Evolutionary conservation across 352 stramenopile species (phyloP).

Genomic region (Globisporangium alternatum): DNA sequence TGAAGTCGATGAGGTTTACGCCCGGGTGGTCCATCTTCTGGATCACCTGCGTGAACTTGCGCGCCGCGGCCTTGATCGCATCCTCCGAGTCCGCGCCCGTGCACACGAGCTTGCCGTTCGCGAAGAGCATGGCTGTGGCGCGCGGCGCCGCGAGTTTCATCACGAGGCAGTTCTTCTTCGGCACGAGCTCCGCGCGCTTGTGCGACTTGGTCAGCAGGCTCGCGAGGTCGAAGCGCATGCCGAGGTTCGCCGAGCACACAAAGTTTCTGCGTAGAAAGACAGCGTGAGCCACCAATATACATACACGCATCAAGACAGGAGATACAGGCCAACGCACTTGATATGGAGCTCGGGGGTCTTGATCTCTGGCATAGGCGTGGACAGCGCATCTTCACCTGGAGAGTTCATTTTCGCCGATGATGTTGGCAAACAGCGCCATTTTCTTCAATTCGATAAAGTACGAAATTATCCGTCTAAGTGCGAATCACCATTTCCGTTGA

Average conservation of each 20-base stretch:
- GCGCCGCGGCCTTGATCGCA: conserved; percentile 67
- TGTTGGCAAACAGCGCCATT: background rate
- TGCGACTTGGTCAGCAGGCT: conserved; percentile 75
- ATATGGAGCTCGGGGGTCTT: conserved; percentile 44
- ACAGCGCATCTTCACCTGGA: conserved; percentile 3
- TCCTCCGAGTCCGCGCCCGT: conserved; percentile 73
- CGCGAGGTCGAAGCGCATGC: conserved; percentile 77
- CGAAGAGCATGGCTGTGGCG: conserved; percentile 81
- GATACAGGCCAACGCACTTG: conserved; percentile 38
- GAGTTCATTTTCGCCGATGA: conserved; percentile 4
- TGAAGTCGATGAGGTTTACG: conserved; percentile 87
- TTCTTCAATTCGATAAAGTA: conserved; percentile 8
- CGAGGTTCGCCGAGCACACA: conserved; percentile 77
- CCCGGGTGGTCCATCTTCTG: conserved; percentile 84
- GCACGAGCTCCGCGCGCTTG: conserved; percentile 66
- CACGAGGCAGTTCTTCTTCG: conserved; percentile 86
- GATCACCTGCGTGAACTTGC: conserved; percentile 81
- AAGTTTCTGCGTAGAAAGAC: conserved; percentile 44
- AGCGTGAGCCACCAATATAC: background rate
- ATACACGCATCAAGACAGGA: background rate
- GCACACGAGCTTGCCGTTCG: conserved; percentile 82
- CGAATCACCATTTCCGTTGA: conserved; percentile 4
- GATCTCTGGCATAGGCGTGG: conserved; percentile 8
- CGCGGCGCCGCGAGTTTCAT: conserved; percentile 75
- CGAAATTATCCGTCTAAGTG: background rate